Percentiles rank a stretch among this genome's conserved stretches.
These are phyloP conservation scores for Gentiana straminea DNA, from an alignment of 257 asterid species.

Conservation along the genomic window DNA sequence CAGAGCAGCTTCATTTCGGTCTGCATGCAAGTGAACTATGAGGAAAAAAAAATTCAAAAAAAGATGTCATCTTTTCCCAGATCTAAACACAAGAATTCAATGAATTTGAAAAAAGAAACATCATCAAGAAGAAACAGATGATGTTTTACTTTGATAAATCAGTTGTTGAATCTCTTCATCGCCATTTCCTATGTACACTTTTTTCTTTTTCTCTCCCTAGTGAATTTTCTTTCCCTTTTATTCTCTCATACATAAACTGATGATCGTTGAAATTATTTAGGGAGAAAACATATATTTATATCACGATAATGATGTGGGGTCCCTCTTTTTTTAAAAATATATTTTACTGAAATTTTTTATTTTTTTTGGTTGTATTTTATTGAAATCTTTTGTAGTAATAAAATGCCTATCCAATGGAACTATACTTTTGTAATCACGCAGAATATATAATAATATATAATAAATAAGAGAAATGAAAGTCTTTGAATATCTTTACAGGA, in stretches of 20 bases:
- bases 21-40: conserved; percentile 7
- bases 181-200: conserved; percentile 66
- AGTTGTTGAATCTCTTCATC: conserved; percentile 37
- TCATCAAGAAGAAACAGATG: conserved; percentile 8
- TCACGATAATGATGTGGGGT: not conserved
- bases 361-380: not conserved
- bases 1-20: conserved; percentile 7
- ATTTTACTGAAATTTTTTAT: not conserved
- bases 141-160: conserved; percentile 32
- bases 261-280: conserved; percentile 11
- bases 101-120: conserved; percentile 19
- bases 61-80: conserved; percentile 18
- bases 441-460: not conserved
- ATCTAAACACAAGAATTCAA: conserved; percentile 42
- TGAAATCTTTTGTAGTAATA: no score
- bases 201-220: conserved; percentile 20
- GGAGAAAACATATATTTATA: not conserved
- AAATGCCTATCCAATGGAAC: no score
- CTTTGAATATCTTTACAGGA: conserved; percentile 4
- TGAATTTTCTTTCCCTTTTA: conserved; percentile 8
- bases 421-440: no score
- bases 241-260: conserved; percentile 5
- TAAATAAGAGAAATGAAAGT: not conserved
- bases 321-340: not conserved
- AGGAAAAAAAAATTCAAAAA: not conserved